Percentiles rank a stretch among this genome's conserved stretches.
Evolutionary conservation across 2,329 filamentous ascomycete species (phyloP).

Genomic region (Dactylellina leptospora): DNA sequence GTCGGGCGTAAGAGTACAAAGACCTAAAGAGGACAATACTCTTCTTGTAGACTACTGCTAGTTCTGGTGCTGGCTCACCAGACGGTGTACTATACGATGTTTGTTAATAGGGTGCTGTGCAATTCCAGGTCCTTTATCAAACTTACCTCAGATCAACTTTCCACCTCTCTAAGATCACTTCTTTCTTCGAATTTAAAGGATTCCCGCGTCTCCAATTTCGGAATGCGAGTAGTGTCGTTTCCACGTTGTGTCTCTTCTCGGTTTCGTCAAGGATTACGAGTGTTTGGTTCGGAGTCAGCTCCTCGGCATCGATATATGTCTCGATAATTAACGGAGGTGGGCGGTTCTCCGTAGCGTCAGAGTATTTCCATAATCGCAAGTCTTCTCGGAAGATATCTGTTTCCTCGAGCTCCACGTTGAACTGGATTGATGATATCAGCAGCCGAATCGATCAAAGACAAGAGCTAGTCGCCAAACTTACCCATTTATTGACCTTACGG

Average conservation of each 20-base stretch:
- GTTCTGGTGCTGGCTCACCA: constrained; percentile 61
- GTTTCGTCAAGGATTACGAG: constrained; percentile 86
- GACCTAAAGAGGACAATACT: constrained; percentile 93
- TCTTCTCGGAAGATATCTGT: constrained; percentile 86
- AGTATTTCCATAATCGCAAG: constrained; percentile 80
- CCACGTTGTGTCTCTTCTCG: constrained; percentile 91
- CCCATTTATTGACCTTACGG: constrained; percentile 53
- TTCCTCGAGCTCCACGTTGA: constrained; percentile 93
- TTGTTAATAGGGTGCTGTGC: neutral
- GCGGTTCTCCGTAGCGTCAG: constrained; percentile 77
- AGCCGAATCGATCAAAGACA: neutral
- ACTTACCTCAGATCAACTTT: constrained; percentile 78
- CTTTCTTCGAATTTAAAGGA: constrained; percentile 65
- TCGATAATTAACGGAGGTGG: constrained; percentile 90
- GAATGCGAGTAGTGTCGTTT: constrained; percentile 78
- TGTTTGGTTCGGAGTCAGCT: constrained; percentile 82
- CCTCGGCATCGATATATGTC: constrained; percentile 82
- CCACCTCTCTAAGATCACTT: constrained; percentile 92
- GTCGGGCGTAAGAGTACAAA: constrained; percentile 80
- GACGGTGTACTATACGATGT: constrained; percentile 21
- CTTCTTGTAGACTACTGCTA: constrained; percentile 96
- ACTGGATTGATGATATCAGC: constrained; percentile 66
- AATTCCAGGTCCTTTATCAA: constrained; percentile 23
- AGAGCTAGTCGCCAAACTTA: constrained; percentile 3
- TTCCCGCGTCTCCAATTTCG: constrained; percentile 58